These are phyloP conservation scores for Geosmithia flava DNA, from an alignment of 2,329 filamentous ascomycete genomes.

Conservation along the genomic window DNA sequence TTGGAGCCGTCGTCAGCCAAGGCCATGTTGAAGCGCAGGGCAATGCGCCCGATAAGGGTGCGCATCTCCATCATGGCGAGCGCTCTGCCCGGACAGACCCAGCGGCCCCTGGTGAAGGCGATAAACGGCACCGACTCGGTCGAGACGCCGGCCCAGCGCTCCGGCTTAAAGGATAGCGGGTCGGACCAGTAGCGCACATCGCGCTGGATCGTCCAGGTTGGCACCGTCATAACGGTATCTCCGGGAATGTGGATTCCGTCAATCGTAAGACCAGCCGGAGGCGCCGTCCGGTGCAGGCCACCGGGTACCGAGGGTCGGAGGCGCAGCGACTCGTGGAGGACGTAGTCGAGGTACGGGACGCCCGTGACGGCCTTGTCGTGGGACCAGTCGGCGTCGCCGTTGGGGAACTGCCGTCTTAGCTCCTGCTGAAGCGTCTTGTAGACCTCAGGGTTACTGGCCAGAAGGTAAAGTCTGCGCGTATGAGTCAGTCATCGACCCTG, in stretches of 20 bases:
- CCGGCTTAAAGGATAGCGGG: conserved; percentile 1
- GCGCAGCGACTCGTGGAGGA: conserved; percentile 5
- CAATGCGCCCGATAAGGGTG: conserved; percentile 1
- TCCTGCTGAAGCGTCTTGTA: conserved; percentile 1
- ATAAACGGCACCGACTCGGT: conserved; percentile 2
- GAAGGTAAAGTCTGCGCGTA: neutral
- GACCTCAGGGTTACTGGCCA: conserved; percentile 2
- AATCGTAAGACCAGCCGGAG: conserved; percentile 18
- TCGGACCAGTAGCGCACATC: conserved; percentile 3
- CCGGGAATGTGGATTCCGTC: conserved; percentile 16
- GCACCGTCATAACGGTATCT: conserved; percentile 14
- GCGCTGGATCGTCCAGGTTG: conserved; percentile 10
- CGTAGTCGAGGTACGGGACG: conserved; percentile 1
- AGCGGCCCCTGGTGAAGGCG: conserved; percentile 2
- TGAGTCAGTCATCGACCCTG: neutral
- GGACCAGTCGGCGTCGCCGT: conserved; percentile 1
- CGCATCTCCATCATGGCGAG: conserved; percentile 4
- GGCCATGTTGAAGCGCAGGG: conserved; percentile 1
- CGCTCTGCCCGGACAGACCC: conserved; percentile 1
- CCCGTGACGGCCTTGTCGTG: conserved; percentile 1
- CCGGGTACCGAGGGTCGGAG: conserved; percentile 3
- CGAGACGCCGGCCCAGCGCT: conserved; percentile 2
- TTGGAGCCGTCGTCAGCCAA: neutral
- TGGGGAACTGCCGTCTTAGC: neutral
- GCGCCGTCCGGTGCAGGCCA: conserved; percentile 14